These are phyloP conservation scores for Colletotrichum karsti DNA, from an alignment of 2,329 filamentous ascomycete species.

Conservation along the genomic window DNA sequence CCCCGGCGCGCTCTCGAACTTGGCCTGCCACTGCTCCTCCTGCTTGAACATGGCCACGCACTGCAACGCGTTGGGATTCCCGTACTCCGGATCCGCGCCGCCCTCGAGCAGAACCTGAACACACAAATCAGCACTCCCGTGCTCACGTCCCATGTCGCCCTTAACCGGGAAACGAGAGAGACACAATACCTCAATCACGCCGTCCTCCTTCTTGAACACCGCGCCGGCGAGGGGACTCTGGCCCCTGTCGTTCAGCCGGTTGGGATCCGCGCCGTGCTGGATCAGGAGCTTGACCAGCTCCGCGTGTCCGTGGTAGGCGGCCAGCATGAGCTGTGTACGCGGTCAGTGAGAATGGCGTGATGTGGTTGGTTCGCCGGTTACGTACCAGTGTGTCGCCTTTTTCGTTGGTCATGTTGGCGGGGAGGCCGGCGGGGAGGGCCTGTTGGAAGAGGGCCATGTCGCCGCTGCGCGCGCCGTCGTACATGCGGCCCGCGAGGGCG, in stretches of 20 bases:
- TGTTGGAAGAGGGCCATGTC: slow-evolving; percentile 66
- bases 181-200: slow-evolving; percentile 65
- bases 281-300: slow-evolving; percentile 68
- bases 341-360: too few species aligned
- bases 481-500: slow-evolving; percentile 72
- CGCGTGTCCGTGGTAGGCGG: slow-evolving; percentile 74
- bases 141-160: neutral
- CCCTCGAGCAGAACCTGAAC: slow-evolving; percentile 55
- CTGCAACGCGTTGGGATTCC: slow-evolving; percentile 56
- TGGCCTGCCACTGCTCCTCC: slow-evolving; percentile 57
- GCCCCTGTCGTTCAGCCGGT: slow-evolving; percentile 72
- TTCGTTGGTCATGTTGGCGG: slow-evolving; percentile 75
- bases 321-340: slow-evolving; percentile 79
- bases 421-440: slow-evolving; percentile 72
- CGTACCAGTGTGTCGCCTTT: slow-evolving; percentile 76
- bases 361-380: too few species aligned
- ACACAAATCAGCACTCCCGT: neutral
- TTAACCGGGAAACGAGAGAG: neutral
- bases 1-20: slow-evolving; percentile 58
- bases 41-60: slow-evolving; percentile 62
- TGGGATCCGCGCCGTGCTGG: slow-evolving; percentile 70
- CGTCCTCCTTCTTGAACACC: slow-evolving; percentile 75
- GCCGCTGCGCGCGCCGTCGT: slow-evolving; percentile 71
- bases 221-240: slow-evolving; percentile 77
- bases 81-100: slow-evolving; percentile 63